Evolutionary conservation across 2,329 filamentous ascomycete genomes (phyloP), one percentile per base, ranked within the genome.

Genomic region (Sphaerulina vaccinii): DNA sequence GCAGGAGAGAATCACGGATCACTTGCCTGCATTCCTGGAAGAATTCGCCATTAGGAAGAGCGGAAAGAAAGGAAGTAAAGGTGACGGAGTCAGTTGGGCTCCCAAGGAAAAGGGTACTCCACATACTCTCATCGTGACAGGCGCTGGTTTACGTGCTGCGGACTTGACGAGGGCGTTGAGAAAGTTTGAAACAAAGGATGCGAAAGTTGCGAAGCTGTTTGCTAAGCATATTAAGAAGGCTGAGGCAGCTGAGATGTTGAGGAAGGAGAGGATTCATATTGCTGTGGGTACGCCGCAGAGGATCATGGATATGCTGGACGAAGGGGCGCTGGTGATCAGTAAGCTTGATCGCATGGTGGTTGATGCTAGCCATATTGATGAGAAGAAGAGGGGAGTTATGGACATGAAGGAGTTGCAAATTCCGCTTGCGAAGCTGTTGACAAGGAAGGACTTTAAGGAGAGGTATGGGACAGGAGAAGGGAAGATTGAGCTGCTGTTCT

Each of bases 201-300:
- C 80, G 43, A 80, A 82, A 39, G 85, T 99, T 1, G 87, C 88
- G 2, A 99, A 99, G 71, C 76, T 99, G 67, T 99, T 99, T 70
- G 92, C 93, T 24, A 99, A 99, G 71, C 93, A 99, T 70, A 95
- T 99, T 76, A 99, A 99, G 73, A 73, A 99, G 9, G 82, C 88
- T 47, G 92, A 97, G 63, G 88, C 91, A 27, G 83, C 91, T 46
- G 79, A 86, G 53, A 88, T 87, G 66, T 82, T 95, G 36, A 79
- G 87, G 64, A 80, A 77, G 57, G 76, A 75, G 46, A 79, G 78
- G 55, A 88, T 90, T 10, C 89, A 90, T 22, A 88, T 97, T 57
- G 91, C 87, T 2, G 89, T 96, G 11, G 93, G 93, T 3, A 99
- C 93, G 4, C 92, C 93, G 4, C 82, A 87, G 42, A 80, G 93